Base-by-base conservation (phyloP, 441 rosid species). In the Pelargonium myrrhifolium region DNA sequence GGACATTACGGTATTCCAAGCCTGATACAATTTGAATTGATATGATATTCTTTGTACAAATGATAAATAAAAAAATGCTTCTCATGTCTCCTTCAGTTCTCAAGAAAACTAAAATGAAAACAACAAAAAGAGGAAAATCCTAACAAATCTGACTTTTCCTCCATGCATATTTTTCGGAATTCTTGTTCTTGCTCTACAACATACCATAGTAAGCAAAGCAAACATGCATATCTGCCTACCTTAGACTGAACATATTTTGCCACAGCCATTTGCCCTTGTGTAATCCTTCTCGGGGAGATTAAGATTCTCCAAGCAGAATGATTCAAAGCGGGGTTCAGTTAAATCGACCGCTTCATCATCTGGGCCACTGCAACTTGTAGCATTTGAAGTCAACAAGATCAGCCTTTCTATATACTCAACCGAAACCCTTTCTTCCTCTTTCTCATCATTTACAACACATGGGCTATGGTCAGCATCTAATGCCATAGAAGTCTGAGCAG, bases 291-390 rank as follows among this genome's bases (percentile, higher is more conserved):
- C 53, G 47, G 81, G 78, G 63, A 84, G 80, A 65, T 79, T 79
- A 20, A 72, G 47, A 69, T 78, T 85, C 60, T 69, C 84, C 77
- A 89, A 10, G 77, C 83, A 73, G 68, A 93, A 93, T 15, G 97
- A 85, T 72, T 93, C 97, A 21, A 88, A 83, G 45, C 93, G 84
- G 47, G 99, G 99, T 81, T 93, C 93, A 6, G 85, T 85, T 65
- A 93, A 68, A 80, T 93, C 99, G 55, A 93, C 90, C n/a, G 79
- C 26, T 70, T 93, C 99, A 20, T 89, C 92, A 62, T 88, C 96
- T 0, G 71, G 79, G 68, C 76, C 77, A 68, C 35, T 79, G 42
- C 64, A 70, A 65, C 86, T 83, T 66, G 81, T 80, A 68, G 86
- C 74, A 62, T 83, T 78, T 12, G 62, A 59, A 68, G 85, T 82